These are phyloP conservation scores for Lentithecium fluviatile DNA, from an alignment of 495 filamentous ascomycete genomes.

Conservation along the genomic window DNA sequence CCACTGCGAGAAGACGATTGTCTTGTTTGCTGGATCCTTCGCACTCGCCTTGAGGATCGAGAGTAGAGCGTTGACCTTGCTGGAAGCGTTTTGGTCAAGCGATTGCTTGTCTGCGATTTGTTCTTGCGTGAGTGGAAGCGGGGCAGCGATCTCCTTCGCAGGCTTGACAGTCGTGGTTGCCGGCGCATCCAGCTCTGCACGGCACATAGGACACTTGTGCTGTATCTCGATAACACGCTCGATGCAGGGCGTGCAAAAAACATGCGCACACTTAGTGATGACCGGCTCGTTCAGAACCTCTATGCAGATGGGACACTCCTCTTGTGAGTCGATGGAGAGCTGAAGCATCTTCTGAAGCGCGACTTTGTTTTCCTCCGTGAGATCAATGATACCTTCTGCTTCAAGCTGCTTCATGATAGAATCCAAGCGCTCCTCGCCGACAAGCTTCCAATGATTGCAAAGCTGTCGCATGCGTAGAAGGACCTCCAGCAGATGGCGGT, in stretches of 20 bases:
- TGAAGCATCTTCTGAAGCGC: conserved; percentile 77
- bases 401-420: conserved; percentile 68
- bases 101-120: conserved; percentile 48
- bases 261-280: conserved; percentile 86
- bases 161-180: conserved; percentile 53
- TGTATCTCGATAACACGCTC: conserved; percentile 74
- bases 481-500: conserved; percentile 73
- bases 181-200: conserved; percentile 61
- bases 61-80: conserved; percentile 80
- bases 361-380: conserved; percentile 70
- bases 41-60: conserved; percentile 69
- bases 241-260: conserved; percentile 76
- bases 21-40: conserved; percentile 68
- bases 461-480: conserved; percentile 82
- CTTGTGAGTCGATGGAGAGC: conserved; percentile 74
- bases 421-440: conserved; percentile 65
- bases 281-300: conserved; percentile 71
- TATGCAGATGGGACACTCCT: conserved; percentile 82
- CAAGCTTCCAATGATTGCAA: conserved; percentile 86
- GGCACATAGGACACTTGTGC: conserved; percentile 86
- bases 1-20: conserved; percentile 92
- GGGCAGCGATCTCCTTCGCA: conserved; percentile 46
- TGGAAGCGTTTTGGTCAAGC: conserved; percentile 67
- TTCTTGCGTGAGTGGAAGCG: conserved; percentile 31
- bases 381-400: conserved; percentile 60